These are phyloP conservation scores for Arthroderma sp. DNA, from an alignment of 2,329 filamentous ascomycete species.

Conservation along the genomic window DNA sequence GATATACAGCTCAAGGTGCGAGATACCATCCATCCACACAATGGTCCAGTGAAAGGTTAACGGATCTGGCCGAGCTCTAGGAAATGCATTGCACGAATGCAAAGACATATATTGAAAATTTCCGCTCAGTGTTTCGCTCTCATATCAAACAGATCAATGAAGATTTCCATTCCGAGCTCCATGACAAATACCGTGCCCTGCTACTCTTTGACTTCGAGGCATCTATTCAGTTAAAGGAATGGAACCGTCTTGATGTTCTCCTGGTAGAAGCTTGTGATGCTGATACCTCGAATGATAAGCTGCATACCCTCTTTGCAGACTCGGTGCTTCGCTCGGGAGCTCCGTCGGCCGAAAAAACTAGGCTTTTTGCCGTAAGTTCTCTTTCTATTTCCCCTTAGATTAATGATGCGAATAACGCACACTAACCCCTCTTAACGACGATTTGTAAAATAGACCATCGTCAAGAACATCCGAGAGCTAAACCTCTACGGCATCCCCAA, in stretches of 20 bases:
- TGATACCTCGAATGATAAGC: conserved; percentile 19
- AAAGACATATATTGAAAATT: conserved; percentile 48
- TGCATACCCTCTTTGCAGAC: conserved; percentile 54
- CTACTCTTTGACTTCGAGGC: conserved; percentile 71
- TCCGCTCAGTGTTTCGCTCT: conserved; percentile 36
- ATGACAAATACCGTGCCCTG: conserved; percentile 51
- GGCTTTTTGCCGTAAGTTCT: conserved; percentile 31
- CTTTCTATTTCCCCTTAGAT: background rate
- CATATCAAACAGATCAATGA: conserved; percentile 30
- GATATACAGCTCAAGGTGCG: conserved; percentile 27
- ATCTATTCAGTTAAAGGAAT: conserved; percentile 51
- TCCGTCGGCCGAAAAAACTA: conserved; percentile 20
- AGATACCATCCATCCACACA: background rate
- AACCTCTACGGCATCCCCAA: conserved; percentile 44
- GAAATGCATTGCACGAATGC: conserved; percentile 49
- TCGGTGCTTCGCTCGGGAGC: conserved; percentile 44
- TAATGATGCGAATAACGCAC: conserved; percentile 23
- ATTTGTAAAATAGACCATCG: conserved; percentile 47
- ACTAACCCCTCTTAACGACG: conserved; percentile 25
- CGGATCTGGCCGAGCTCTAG: conserved; percentile 16
- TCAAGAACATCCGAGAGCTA: conserved; percentile 42
- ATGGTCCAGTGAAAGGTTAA: background rate
- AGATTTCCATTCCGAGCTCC: conserved; percentile 39
- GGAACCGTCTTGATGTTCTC: conserved; percentile 46
- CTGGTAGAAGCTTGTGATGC: no score